Evolutionary conservation across 2,329 filamentous ascomycete species (phyloP).

Genomic region (Chaetomium olivaceum): DNA sequence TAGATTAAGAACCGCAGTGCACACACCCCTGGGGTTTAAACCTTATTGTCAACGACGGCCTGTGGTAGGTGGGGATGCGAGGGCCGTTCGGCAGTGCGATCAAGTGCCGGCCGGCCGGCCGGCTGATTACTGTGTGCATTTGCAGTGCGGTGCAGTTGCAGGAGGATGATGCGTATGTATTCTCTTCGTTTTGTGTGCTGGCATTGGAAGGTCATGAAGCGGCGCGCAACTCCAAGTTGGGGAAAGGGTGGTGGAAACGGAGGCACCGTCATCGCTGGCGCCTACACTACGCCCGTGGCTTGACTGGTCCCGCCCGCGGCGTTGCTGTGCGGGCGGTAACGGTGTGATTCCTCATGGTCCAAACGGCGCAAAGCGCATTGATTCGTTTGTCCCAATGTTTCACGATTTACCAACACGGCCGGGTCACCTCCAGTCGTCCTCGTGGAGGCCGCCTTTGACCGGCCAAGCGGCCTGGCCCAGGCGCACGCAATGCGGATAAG

Average conservation of each 20-base stretch:
- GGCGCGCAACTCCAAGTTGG: background rate
- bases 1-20: background rate
- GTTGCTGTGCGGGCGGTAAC: background rate
- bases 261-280: background rate
- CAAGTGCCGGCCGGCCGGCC: background rate
- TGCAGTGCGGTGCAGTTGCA: background rate
- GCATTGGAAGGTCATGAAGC: background rate
- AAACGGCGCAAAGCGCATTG: background rate
- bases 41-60: background rate
- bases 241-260: background rate
- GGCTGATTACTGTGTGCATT: background rate
- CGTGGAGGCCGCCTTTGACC: background rate
- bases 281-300: background rate
- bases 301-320: background rate
- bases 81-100: background rate
- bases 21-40: background rate
- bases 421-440: background rate
- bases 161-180: background rate
- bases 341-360: background rate
- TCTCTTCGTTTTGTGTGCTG: background rate
- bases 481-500: background rate
- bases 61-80: background rate
- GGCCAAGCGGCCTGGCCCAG: background rate
- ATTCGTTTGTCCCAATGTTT: conserved; percentile 3
- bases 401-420: conserved; percentile 3